Evolutionary conservation across 176 grass and related monocot species (phyloP).

Genomic region (Stipa capillata): DNA sequence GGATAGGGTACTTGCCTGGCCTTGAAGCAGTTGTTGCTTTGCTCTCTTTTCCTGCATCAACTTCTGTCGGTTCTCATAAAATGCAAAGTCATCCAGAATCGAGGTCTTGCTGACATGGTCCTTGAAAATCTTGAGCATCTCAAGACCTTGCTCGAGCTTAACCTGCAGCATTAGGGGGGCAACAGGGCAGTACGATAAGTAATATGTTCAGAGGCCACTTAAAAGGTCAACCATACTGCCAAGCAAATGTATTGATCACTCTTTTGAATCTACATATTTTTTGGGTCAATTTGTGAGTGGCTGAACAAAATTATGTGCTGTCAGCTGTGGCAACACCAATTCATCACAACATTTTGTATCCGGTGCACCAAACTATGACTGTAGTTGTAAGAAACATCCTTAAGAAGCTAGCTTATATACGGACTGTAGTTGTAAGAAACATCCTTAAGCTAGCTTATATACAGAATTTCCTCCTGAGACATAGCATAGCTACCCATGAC

Average conservation of each 20-base stretch:
- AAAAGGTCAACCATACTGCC: not conserved
- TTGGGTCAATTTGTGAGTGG: not conserved
- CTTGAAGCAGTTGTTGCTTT: conserved; percentile 60
- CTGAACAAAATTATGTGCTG: not conserved
- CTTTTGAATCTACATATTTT: not conserved
- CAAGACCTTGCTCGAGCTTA: conserved; percentile 88
- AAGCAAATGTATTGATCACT: not conserved
- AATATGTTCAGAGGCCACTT: not conserved
- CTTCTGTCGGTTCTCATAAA: conserved; percentile 91
- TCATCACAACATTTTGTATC: not conserved
- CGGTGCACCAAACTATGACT: not conserved
- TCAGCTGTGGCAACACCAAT: not conserved
- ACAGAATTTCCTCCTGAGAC: not conserved
- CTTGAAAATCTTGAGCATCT: conserved; percentile 95
- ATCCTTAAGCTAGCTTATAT: not conserved
- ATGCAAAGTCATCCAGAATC: conserved; percentile 87
- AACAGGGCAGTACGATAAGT: not conserved
- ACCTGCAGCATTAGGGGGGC: conserved; percentile 38
- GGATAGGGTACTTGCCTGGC: conserved; percentile 49
- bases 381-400: not conserved
- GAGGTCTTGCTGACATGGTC: conserved; percentile 70
- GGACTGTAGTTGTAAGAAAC: not conserved
- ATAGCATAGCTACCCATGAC: not conserved
- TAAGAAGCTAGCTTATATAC: not conserved
- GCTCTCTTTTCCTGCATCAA: conserved; percentile 87